A percentile compares a stretch with the other conserved stretches of the same genome.
Evolutionary conservation across 768 basidiomycete species (phyloP).

Genomic region (Podaxis sp.): DNA sequence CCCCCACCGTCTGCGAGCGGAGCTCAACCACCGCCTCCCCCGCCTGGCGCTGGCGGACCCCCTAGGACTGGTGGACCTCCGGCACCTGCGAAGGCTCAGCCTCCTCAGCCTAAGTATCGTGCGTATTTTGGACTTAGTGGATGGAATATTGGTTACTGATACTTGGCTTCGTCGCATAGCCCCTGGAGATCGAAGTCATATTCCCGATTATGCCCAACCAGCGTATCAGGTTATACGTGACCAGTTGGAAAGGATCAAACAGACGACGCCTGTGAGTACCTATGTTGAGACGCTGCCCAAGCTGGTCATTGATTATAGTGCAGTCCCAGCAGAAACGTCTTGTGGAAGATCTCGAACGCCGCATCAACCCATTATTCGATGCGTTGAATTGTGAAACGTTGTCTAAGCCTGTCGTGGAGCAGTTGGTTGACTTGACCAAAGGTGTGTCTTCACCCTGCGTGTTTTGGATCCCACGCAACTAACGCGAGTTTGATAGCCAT

Average conservation of each 20-base stretch:
- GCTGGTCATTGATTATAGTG: background rate
- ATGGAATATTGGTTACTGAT: background rate
- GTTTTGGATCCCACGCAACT: background rate
- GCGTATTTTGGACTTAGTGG: conserved; percentile 17
- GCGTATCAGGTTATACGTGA: conserved; percentile 63
- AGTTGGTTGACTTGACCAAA: conserved; percentile 64
- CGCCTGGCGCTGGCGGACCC: conserved; percentile 15
- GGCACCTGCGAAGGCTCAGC: conserved; percentile 16
- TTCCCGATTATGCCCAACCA: conserved; percentile 63
- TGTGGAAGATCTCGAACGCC: conserved; percentile 81
- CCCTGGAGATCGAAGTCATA: conserved; percentile 88
- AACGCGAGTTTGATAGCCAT: conserved; percentile 53
- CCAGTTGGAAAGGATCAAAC: conserved; percentile 64
- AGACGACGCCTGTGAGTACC: conserved; percentile 65
- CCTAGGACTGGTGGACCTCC: conserved; percentile 20
- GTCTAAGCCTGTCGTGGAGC: conserved; percentile 63
- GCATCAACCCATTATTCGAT: conserved; percentile 84
- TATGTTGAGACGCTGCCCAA: conserved; percentile 4
- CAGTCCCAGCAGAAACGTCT: conserved; percentile 82
- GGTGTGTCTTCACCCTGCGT: conserved; percentile 41
- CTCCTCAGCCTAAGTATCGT: conserved; percentile 42
- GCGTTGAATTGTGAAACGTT: conserved; percentile 87
- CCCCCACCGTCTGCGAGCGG: conserved; percentile 17
- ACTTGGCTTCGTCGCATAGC: conserved; percentile 40
- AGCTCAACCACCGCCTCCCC: conserved; percentile 21